Percentiles rank a stretch among this genome's conserved stretches.
Conservation (phyloP, 805 yeast species). For the Sugiyamaella lignohabitans region DNA sequence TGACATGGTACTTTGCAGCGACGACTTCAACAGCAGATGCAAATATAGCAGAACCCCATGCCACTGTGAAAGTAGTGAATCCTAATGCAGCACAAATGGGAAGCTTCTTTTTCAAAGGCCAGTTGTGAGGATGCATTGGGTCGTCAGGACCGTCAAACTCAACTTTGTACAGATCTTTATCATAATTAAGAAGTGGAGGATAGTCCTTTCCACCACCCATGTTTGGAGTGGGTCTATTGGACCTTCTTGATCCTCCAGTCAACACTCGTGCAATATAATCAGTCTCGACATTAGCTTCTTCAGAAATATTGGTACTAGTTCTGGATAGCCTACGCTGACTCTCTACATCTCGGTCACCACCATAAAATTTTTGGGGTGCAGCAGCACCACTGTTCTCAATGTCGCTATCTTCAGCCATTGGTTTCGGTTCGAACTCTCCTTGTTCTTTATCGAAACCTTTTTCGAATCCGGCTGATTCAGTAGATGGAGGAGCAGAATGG, state of each 20-base stretch:
- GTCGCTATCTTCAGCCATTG: neutral
- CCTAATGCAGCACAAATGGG: slow-evolving; percentile 40
- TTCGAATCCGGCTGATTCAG: neutral
- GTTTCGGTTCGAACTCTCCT: neutral
- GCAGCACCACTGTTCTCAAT: slow-evolving; percentile 3
- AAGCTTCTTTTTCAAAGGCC: slow-evolving; percentile 47
- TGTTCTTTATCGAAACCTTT: no score
- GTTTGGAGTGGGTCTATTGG: slow-evolving; percentile 11
- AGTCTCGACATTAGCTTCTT: slow-evolving; percentile 11
- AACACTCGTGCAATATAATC: slow-evolving; percentile 18
- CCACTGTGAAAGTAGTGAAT: slow-evolving; percentile 41
- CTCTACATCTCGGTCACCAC: slow-evolving; percentile 2
- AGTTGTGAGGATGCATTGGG: slow-evolving; percentile 75
- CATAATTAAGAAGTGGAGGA: slow-evolving; percentile 17
- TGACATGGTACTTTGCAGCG: slow-evolving; percentile 52
- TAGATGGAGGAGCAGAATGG: no score
- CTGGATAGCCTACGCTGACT: neutral
- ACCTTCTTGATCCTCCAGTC: slow-evolving; percentile 15
- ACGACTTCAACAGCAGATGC: slow-evolving; percentile 51
- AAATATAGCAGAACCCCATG: slow-evolving; percentile 78
- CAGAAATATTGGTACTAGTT: slow-evolving; percentile 2
- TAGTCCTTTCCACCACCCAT: slow-evolving; percentile 22
- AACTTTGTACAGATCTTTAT: slow-evolving; percentile 46
- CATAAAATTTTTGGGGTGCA: neutral
- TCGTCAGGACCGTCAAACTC: slow-evolving; percentile 73